A percentile compares a stretch with the other conserved stretches of the same genome.
Conservation (phyloP, 768 basidiomycete genomes). For the Gloeopeniophorella convolvens region DNA sequence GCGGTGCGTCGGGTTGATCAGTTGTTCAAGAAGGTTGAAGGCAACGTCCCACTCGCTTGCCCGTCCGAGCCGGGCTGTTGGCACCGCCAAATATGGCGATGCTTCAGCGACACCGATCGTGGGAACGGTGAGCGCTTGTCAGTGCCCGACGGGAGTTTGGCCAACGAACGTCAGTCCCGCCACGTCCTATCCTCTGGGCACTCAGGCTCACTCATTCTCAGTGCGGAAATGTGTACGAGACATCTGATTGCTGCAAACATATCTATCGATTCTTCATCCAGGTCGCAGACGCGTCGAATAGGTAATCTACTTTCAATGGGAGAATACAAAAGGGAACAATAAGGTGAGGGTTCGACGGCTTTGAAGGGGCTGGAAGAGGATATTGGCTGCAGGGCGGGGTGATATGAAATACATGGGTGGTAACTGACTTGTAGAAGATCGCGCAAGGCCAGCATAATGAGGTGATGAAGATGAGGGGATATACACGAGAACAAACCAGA, state of each 20-base stretch:
- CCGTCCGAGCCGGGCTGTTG: conserved; percentile 14
- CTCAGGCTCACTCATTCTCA: too few species aligned
- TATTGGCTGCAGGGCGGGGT: conserved; percentile 15
- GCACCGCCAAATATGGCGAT: neutral
- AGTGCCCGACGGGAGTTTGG: conserved; percentile 9
- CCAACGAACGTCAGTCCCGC: neutral
- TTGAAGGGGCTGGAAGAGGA: conserved; percentile 6
- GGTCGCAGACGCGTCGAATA: neutral
- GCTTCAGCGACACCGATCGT: conserved; percentile 4
- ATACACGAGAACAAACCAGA: conserved; percentile 17
- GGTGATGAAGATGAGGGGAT: conserved; percentile 10
- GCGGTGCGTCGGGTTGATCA: conserved; percentile 2
- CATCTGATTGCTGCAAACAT: neutral
- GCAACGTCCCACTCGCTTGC: neutral
- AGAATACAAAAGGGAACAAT: conserved; percentile 17
- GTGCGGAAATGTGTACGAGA: too few species aligned
- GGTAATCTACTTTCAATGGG: conserved; percentile 19
- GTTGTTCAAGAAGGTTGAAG: neutral
- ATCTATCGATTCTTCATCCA: conserved; percentile 4
- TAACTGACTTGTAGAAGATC: conserved; percentile 17
- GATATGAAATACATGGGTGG: conserved; percentile 19
- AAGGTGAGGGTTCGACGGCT: conserved; percentile 4
- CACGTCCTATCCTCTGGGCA: neutral
- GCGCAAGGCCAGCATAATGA: conserved; percentile 15
- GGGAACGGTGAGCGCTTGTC: too few species aligned